phyloP scores from a whole-genome alignment of 1,284 basidiomycete genomes.

The Fomitopsis schrenkii region DNA sequence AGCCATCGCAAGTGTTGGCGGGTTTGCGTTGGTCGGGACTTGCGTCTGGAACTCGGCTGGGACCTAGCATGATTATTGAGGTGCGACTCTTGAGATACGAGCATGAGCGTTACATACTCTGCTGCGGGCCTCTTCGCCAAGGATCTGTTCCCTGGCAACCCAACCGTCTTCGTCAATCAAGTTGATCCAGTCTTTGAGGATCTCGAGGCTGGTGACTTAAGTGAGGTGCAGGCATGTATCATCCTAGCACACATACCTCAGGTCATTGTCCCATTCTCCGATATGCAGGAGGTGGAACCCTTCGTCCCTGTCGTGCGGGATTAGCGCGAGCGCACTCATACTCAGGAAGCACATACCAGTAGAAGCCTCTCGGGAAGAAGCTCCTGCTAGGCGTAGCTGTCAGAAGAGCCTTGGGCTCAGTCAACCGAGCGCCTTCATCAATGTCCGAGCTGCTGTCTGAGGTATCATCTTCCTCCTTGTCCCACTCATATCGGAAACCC shows the following conservation, averaged over 20 bases:
- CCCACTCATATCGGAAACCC: slow-evolving; percentile 85
- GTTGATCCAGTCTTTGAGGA: slow-evolving; percentile 85
- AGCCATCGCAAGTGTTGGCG: slow-evolving; percentile 90
- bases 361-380: slow-evolving; percentile 96
- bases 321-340: neutral
- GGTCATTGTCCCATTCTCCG: slow-evolving; percentile 88
- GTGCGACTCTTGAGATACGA: slow-evolving; percentile 1
- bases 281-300: slow-evolving; percentile 93
- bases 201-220: slow-evolving; percentile 60
- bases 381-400: slow-evolving; percentile 93
- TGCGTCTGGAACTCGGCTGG: slow-evolving; percentile 89
- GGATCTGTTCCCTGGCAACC: slow-evolving; percentile 93
- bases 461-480: slow-evolving; percentile 66
- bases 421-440: slow-evolving; percentile 57
- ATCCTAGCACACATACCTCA: slow-evolving; percentile 48
- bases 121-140: slow-evolving; percentile 93
- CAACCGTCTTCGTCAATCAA: slow-evolving; percentile 92
- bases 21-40: slow-evolving; percentile 91
- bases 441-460: slow-evolving; percentile 38
- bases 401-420: slow-evolving; percentile 73
- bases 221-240: neutral
- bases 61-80: slow-evolving; percentile 44
- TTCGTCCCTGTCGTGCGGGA: slow-evolving; percentile 67
- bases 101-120: slow-evolving; percentile 41
- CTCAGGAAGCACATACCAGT: slow-evolving; percentile 59